A percentile compares a stretch with the other conserved stretches of the same genome.
Evolutionary conservation across 2,329 filamentous ascomycete genomes (phyloP).

Genomic region (Calonectria naviculata): DNA sequence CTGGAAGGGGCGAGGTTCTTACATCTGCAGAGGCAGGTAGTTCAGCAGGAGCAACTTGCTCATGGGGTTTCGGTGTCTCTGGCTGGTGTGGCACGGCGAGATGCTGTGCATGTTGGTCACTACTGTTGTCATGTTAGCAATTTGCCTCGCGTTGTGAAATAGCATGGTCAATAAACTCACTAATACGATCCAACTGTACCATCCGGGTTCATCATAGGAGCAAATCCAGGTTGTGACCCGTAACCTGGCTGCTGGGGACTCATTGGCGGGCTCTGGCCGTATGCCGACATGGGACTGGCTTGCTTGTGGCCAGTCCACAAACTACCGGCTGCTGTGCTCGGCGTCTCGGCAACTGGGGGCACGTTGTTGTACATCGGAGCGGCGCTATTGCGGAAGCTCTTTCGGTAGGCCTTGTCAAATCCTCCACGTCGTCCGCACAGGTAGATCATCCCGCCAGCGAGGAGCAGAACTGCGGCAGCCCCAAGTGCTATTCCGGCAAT

Average conservation of each 20-base stretch:
- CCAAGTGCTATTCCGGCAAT: conserved; percentile 72
- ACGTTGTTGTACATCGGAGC: conserved; percentile 3
- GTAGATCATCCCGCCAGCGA: conserved; percentile 59
- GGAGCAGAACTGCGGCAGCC: conserved; percentile 54
- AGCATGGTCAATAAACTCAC: conserved; percentile 34
- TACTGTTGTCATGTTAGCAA: conserved; percentile 15
- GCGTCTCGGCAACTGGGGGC: conserved; percentile 30
- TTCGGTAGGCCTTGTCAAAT: conserved; percentile 43
- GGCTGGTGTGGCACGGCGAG: conserved; percentile 27
- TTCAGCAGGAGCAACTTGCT: conserved; percentile 43
- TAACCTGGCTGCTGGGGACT: conserved; percentile 45
- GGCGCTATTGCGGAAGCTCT: conserved; percentile 34
- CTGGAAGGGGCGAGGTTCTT: conserved; percentile 48
- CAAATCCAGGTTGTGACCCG: conserved; percentile 28
- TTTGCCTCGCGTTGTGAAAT: background rate
- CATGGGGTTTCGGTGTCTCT: conserved; percentile 31
- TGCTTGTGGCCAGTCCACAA: conserved; percentile 36
- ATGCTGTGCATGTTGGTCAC: conserved; percentile 29
- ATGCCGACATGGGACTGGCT: conserved; percentile 40
- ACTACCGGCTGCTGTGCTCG: conserved; percentile 25
- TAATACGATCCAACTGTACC: conserved; percentile 38
- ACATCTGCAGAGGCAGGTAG: conserved; percentile 46
- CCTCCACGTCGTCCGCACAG: conserved; percentile 54
- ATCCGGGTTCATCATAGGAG: conserved; percentile 32
- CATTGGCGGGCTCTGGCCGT: conserved; percentile 43